Evolutionary conservation across 106 monocot species (phyloP).

Genomic region (Amphibolis antarctica): DNA sequence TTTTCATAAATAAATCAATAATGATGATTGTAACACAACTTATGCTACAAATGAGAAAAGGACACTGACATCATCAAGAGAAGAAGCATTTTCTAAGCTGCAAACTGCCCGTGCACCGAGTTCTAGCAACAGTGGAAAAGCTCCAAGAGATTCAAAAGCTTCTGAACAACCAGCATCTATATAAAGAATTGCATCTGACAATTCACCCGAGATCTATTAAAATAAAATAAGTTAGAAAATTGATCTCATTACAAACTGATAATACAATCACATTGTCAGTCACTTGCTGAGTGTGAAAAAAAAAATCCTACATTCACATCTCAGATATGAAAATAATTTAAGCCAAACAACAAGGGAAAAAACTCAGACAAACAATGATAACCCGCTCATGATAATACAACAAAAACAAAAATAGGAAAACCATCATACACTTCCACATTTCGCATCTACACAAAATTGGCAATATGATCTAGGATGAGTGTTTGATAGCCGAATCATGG

Average conservation of each 20-base stretch:
- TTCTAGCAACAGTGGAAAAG: constrained; percentile 60
- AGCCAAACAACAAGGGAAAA: background rate
- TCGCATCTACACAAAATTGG: too few species aligned
- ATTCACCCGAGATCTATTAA: constrained; percentile 55
- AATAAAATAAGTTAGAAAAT: background rate
- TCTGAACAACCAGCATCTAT: constrained; percentile 70
- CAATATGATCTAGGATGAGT: too few species aligned
- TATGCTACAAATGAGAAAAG: background rate
- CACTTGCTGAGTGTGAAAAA: background rate
- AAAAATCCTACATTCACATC: background rate
- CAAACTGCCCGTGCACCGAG: constrained; percentile 63
- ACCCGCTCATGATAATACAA: background rate
- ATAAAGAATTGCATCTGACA: constrained; percentile 56
- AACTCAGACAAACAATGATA: background rate
- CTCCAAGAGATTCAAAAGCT: constrained; percentile 61
- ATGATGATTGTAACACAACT: too few species aligned
- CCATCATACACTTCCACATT: background rate
- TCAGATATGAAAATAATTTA: background rate
- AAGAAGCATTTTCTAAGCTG: constrained; percentile 68
- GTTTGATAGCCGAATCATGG: too few species aligned
- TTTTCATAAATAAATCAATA: too few species aligned
- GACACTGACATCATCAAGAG: constrained; percentile 71
- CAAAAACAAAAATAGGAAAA: background rate
- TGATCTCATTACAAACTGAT: background rate
- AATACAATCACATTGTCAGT: background rate